phyloP scores from a whole-genome alignment of 1,284 basidiomycete species.

The Pseudozyma thailandica region DNA sequence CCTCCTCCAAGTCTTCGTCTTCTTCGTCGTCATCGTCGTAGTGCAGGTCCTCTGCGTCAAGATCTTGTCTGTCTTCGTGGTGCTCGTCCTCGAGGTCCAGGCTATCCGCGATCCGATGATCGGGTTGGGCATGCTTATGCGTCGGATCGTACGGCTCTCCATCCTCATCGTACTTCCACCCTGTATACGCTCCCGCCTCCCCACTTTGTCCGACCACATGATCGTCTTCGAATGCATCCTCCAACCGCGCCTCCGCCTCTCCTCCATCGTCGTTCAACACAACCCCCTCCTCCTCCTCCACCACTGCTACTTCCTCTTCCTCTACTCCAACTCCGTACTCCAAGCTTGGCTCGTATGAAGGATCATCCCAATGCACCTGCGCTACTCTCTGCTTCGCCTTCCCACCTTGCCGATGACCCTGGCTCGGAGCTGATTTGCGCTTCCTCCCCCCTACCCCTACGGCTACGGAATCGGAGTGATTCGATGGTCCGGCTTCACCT shows the following conservation, averaged over 20 bases:
- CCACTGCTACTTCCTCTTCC: background rate
- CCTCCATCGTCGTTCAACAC: background rate
- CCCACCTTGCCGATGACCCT: background rate
- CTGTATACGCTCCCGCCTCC: background rate
- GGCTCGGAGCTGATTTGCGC: background rate
- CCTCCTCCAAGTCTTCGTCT: background rate
- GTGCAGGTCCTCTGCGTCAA: background rate
- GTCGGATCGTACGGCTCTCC: conserved; percentile 12
- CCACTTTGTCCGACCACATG: background rate
- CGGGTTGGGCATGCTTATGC: background rate
- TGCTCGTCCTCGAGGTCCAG: background rate
- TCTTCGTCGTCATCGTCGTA: conserved; percentile 7
- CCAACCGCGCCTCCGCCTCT: background rate
- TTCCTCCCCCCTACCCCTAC: background rate
- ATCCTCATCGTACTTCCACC: conserved; percentile 38
- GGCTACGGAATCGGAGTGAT: background rate
- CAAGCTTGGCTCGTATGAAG: conserved; percentile 2
- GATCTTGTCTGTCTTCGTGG: background rate
- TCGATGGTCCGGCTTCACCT: conserved; percentile 7
- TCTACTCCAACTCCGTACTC: too few species aligned
- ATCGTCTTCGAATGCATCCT: background rate
- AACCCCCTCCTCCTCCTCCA: background rate
- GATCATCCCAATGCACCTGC: conserved; percentile 32
- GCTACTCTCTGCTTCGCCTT: background rate
- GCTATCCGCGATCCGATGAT: too few species aligned